These are phyloP conservation scores for Aspergillus sp. DNA, from an alignment of 2,329 filamentous ascomycete genomes.

Conservation along the genomic window DNA sequence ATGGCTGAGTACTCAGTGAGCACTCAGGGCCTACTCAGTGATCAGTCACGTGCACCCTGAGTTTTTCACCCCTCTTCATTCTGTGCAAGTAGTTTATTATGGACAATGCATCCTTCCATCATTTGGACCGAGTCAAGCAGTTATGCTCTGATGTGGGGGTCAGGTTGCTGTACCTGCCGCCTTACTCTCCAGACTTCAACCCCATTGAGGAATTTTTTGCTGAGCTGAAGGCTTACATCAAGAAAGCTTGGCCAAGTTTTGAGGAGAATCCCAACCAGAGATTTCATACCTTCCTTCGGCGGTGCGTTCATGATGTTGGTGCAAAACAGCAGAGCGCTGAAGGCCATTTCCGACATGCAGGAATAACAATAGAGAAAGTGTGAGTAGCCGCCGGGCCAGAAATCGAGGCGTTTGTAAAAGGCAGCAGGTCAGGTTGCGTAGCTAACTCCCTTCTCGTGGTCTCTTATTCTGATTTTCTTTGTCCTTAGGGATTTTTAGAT, in stretches of 20 bases:
- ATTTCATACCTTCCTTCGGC: constrained; percentile 19
- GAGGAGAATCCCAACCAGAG: constrained; percentile 5
- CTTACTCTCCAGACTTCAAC: constrained; percentile 31
- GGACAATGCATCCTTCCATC: constrained; percentile 24
- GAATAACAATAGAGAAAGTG: constrained; percentile 5
- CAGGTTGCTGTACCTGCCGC: constrained; percentile 26
- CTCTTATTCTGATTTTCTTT: too few species aligned
- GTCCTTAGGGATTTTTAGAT: too few species aligned
- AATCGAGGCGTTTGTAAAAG: too few species aligned
- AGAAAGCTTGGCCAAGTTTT: constrained; percentile 22
- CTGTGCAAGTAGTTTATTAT: too few species aligned
- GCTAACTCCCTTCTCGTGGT: too few species aligned
- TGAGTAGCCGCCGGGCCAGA: too few species aligned
- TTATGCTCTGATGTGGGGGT: constrained; percentile 25
- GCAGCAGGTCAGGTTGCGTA: too few species aligned
- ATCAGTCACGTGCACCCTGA: too few species aligned
- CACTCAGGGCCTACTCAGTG: too few species aligned
- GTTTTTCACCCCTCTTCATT: too few species aligned
- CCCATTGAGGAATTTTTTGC: constrained; percentile 32
- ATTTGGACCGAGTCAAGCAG: constrained; percentile 19
- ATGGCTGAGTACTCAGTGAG: too few species aligned
- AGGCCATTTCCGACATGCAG: constrained; percentile 22
- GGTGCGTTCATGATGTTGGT: constrained; percentile 20
- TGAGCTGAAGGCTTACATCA: constrained; percentile 30
- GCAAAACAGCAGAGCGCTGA: constrained; percentile 13